Percentiles rank a stretch among this genome's conserved stretches.
phyloP scores from a whole-genome alignment of 176 grass and related monocot species.

The Musa schizocarpa region DNA sequence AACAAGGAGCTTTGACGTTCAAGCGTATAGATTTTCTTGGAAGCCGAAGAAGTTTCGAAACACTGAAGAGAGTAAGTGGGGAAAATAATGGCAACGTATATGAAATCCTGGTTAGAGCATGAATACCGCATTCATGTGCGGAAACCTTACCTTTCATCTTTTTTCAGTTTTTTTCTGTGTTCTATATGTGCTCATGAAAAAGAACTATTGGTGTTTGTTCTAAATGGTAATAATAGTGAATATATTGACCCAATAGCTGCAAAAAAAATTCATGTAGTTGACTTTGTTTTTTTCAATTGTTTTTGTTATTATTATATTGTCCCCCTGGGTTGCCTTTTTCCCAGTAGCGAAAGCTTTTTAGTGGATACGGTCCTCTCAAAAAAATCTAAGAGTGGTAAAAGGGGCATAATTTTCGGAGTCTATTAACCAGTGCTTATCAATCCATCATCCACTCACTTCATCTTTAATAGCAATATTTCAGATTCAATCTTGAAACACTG shows the following conservation, averaged over 20 bases:
- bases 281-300: too few relatives aligned
- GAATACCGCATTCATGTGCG: constrained; percentile 20
- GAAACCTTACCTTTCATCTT: background rate
- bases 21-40: constrained; percentile 89
- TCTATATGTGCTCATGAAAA: background rate
- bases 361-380: too few relatives aligned
- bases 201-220: background rate
- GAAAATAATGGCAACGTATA: constrained; percentile 77
- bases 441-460: too few relatives aligned
- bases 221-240: background rate
- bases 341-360: too few relatives aligned
- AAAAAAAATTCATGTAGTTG: background rate
- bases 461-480: too few relatives aligned
- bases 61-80: constrained; percentile 62
- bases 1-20: constrained; percentile 47
- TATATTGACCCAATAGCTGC: background rate
- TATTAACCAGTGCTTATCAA: too few relatives aligned
- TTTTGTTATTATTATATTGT: too few relatives aligned
- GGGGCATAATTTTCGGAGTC: too few relatives aligned
- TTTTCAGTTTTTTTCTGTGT: background rate
- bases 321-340: too few relatives aligned
- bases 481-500: too few relatives aligned
- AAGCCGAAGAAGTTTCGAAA: constrained; percentile 83
- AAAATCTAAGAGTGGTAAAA: too few relatives aligned
- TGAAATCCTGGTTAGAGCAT: constrained; percentile 80